Base-by-base conservation (phyloP, 2,329 filamentous ascomycete species). In the Alternaria arborescens region DNA sequence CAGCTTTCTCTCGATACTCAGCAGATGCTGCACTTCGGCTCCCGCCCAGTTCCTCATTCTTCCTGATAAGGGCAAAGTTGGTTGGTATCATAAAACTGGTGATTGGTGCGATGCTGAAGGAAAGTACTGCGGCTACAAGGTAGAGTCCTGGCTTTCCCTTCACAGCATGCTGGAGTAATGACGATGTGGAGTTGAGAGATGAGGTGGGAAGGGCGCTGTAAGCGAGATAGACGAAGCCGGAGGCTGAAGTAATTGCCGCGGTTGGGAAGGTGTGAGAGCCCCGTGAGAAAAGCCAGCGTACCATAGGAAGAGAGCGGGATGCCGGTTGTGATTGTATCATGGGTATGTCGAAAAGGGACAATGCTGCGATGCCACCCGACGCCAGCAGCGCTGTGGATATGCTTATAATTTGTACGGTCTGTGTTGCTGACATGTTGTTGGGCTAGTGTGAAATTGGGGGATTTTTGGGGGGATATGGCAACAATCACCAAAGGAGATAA, bases 201-300 rank as follows among this genome's bases (percentile, higher is more conserved):
- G 32, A 50, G 8, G 56, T 8, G 1, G 68, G 60, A 0, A 74
- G 36, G 1, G 65, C 40, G 8, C 24, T 18, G 54, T 70, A 75
- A 14, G 69, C 68, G 0, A 78, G 70, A 50, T 57, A 69, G 8
- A 62, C 52, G 58, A 79, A 79, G 26, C 73, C 70, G 1, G 68
- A 52, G 7, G 65, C 65, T 1, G 76, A 72, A 51, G 73, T 11
- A n/a, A 74, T 28, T 5, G 73, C 73, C 18, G 67, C 64, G 6
- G 62, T 55, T 8, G 76, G 77, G 59, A 78, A 77, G 32, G 75
- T 63, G 62, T 79, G 77, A 7, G 75, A 78, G 52, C 77, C 77
- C 0, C 77, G 72, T 36, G 71, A 76, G 65, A 79, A 79, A 32
- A 79, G 73, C 77, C 76, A 79, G 42, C 75, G 73, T 3, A 62